phyloP scores from a whole-genome alignment of 768 basidiomycete genomes.

The Lactarius akahatsu region DNA sequence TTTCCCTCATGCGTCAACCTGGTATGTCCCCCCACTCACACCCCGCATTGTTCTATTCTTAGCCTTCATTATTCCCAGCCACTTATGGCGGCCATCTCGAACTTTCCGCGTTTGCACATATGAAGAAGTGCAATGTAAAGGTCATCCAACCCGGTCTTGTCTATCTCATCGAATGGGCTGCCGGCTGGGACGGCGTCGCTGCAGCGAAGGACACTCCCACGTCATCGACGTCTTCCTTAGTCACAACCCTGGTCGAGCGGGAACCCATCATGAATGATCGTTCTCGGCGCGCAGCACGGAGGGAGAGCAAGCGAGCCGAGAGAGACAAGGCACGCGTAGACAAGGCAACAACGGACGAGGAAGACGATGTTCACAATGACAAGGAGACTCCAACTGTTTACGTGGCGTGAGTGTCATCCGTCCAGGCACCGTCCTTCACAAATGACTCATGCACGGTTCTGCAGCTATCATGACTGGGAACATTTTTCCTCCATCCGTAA shows the following conservation, averaged over 20 bases:
- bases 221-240: slow-evolving; percentile 31
- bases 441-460: not conserved
- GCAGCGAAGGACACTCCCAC: slow-evolving; percentile 29
- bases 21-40: slow-evolving; percentile 44
- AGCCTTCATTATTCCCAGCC: slow-evolving; percentile 42
- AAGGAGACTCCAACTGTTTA: slow-evolving; percentile 53
- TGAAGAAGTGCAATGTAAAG: slow-evolving; percentile 76
- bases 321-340: too few relatives aligned
- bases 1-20: slow-evolving; percentile 75
- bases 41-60: slow-evolving; percentile 25
- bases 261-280: slow-evolving; percentile 40
- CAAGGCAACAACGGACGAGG: slow-evolving; percentile 28
- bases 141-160: slow-evolving; percentile 91
- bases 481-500: slow-evolving; percentile 95
- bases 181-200: slow-evolving; percentile 48
- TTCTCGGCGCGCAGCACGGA: slow-evolving; percentile 45
- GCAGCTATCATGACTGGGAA: slow-evolving; percentile 89
- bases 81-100: slow-evolving; percentile 95
- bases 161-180: slow-evolving; percentile 83
- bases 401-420: slow-evolving; percentile 67
- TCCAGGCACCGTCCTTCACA: slow-evolving; percentile 21
- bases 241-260: slow-evolving; percentile 30
- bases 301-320: slow-evolving; percentile 40
- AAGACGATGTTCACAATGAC: slow-evolving; percentile 33
- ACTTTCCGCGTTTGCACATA: slow-evolving; percentile 87